These are phyloP conservation scores for Macrolepiota fuliginosa DNA, from an alignment of 768 basidiomycete species.

Conservation along the genomic window DNA sequence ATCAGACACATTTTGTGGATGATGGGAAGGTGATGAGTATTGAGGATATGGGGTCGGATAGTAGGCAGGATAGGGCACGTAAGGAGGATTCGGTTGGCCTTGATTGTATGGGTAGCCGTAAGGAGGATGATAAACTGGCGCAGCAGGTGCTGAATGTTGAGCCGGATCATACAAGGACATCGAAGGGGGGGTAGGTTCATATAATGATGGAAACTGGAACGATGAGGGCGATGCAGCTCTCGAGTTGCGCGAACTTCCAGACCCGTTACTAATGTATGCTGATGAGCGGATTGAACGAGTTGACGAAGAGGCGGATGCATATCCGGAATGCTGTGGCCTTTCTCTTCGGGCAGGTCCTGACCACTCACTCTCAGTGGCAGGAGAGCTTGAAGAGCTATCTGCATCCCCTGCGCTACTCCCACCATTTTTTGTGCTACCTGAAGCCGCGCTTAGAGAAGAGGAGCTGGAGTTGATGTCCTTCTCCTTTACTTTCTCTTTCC, in stretches of 20 bases:
- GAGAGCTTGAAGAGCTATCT: slow-evolving; percentile 69
- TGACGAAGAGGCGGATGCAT: slow-evolving; percentile 52
- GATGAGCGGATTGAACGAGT: slow-evolving; percentile 58
- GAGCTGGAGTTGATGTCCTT: slow-evolving; percentile 76
- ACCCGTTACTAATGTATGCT: slow-evolving; percentile 48
- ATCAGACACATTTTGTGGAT: slow-evolving; percentile 15
- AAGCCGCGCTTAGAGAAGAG: slow-evolving; percentile 70
- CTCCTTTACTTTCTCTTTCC: slow-evolving; percentile 68
- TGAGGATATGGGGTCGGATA: slow-evolving; percentile 23
- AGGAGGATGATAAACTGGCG: slow-evolving; percentile 13
- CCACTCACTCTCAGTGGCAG: slow-evolving; percentile 82
- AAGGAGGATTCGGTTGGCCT: slow-evolving; percentile 31
- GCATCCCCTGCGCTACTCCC: slow-evolving; percentile 59
- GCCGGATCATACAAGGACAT: slow-evolving; percentile 47
- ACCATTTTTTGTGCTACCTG: slow-evolving; percentile 45
- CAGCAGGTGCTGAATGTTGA: slow-evolving; percentile 30
- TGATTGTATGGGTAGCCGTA: slow-evolving; percentile 32
- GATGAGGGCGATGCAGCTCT: slow-evolving; percentile 69
- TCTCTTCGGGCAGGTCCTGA: slow-evolving; percentile 61
- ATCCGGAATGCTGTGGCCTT: slow-evolving; percentile 39
- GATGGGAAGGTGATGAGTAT: slow-evolving; percentile 18
- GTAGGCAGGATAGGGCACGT: slow-evolving; percentile 16
- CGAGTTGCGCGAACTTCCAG: slow-evolving; percentile 66
- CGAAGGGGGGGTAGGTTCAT: slow-evolving; percentile 52
- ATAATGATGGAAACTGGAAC: slow-evolving; percentile 71